These are phyloP conservation scores for Syzygium aqueum DNA, from an alignment of 345 rosid genomes.

Conservation along the genomic window DNA sequence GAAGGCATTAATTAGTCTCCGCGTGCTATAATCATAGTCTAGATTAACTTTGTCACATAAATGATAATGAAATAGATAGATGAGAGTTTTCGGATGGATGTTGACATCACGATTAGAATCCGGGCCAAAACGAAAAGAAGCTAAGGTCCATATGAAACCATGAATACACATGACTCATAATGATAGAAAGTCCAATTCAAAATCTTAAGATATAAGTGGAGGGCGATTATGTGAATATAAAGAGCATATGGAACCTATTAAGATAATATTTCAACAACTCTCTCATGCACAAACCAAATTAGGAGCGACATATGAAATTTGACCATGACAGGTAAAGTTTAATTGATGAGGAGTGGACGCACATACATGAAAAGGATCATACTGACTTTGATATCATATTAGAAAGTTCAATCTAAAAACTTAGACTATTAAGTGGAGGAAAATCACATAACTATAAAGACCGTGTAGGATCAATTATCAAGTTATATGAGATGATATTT, in stretches of 20 bases:
- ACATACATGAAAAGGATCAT: not conserved
- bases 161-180: not conserved
- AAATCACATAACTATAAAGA: not conserved
- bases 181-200: not conserved
- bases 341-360: not conserved
- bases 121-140: not conserved
- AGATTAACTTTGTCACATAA: not conserved
- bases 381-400: not conserved
- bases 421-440: not conserved
- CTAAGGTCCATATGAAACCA: not conserved
- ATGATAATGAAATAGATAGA: not conserved
- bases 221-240: accelerated
- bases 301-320: not conserved
- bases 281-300: not conserved
- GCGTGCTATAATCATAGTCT: not conserved
- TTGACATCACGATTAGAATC: not conserved
- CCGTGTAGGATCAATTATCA: accelerated
- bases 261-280: accelerated
- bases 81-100: not conserved
- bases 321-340: not conserved
- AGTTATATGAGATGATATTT: not conserved
- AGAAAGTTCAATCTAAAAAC: not conserved
- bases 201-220: not conserved
- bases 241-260: accelerated
- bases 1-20: not conserved